These are phyloP conservation scores for Moricandia moricandioides DNA, from an alignment of 345 rosid genomes.

Conservation along the genomic window DNA sequence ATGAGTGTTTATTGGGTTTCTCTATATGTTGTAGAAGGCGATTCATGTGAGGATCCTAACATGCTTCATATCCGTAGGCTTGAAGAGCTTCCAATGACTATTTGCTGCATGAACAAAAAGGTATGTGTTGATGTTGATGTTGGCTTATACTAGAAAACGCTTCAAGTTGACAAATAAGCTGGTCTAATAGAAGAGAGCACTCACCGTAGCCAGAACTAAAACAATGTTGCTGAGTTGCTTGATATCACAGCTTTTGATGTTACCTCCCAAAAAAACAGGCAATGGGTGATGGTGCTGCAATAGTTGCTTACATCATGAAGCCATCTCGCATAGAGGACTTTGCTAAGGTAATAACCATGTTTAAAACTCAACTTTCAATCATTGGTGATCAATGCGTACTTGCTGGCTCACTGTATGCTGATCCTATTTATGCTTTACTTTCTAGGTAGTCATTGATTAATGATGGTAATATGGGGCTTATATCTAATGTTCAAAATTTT, in stretches of 20 bases:
- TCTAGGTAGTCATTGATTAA: too few species aligned
- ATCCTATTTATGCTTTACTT: too few species aligned
- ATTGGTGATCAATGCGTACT: too few species aligned
- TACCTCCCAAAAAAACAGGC: constrained; percentile 43
- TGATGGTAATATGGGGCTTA: too few species aligned
- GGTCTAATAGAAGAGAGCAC: not conserved
- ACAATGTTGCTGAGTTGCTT: not conserved
- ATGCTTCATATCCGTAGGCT: constrained; percentile 40
- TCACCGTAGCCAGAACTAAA: not conserved
- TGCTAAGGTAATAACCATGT: constrained; percentile 57
- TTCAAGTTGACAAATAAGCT: not conserved
- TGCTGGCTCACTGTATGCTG: too few species aligned
- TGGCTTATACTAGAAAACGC: not conserved
- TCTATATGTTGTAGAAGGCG: too few species aligned
- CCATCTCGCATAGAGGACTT: constrained; percentile 82
- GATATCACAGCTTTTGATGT: constrained; percentile 7
- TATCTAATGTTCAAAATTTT: too few species aligned
- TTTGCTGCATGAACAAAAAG: constrained; percentile 61
- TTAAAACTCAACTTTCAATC: too few species aligned
- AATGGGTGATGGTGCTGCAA: constrained; percentile 43
- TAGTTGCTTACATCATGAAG: constrained; percentile 82
- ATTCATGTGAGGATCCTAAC: too few species aligned
- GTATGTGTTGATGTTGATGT: constrained; percentile 30
- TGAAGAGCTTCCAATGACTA: constrained; percentile 56
- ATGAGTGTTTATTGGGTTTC: too few species aligned